A percentile compares a stretch with the other conserved stretches of the same genome.
phyloP scores from a whole-genome alignment of 768 basidiomycete genomes.

The Lactifluus hygrophoroides region DNA sequence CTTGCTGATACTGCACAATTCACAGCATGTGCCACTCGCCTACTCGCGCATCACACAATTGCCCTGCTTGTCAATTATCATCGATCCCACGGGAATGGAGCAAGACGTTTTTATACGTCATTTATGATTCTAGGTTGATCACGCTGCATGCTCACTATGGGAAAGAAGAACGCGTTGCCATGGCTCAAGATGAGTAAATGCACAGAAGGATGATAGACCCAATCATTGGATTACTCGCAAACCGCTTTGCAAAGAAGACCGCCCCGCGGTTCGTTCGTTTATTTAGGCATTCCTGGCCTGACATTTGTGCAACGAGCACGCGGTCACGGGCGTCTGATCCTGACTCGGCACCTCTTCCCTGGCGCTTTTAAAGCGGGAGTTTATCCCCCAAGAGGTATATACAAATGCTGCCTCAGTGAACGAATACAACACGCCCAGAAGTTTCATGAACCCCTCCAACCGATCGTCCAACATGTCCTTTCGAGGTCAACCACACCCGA shows the following conservation, averaged over 20 bases:
- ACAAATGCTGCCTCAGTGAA: neutral
- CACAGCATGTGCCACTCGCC: neutral
- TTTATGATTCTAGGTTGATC: neutral
- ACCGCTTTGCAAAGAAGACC: slow-evolving; percentile 1
- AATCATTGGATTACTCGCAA: neutral
- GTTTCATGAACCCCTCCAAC: neutral
- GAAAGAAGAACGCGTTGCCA: slow-evolving; percentile 9
- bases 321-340: neutral
- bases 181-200: neutral
- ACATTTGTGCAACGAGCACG: neutral
- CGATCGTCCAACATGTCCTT: neutral
- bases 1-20: neutral
- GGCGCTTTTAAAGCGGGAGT: slow-evolving; percentile 2
- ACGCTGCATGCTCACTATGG: neutral
- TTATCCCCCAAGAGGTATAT: slow-evolving; percentile 11
- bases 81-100: neutral
- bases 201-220: neutral
- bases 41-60: neutral
- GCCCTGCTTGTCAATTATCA: neutral
- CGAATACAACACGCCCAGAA: neutral
- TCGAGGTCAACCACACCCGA: neutral
- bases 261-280: neutral
- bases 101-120: neutral
- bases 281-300: neutral
- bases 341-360: neutral